Evolutionary conservation across 2,329 filamentous ascomycete genomes (phyloP), one percentile per base, ranked within the genome.

Genomic region (Dactylellina haptotyla): DNA sequence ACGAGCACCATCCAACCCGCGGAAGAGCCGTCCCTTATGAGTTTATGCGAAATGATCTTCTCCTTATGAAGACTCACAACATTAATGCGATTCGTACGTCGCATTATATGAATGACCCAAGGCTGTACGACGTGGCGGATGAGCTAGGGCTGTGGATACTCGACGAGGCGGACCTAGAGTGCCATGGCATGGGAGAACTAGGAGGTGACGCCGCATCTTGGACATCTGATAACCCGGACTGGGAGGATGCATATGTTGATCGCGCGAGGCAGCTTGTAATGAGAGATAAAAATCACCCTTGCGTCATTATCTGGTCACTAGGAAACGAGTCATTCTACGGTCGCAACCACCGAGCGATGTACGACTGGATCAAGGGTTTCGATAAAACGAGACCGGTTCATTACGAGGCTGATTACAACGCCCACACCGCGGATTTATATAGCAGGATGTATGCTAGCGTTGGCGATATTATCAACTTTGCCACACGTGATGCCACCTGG

Each of bases 311-410:
- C 43, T 92, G 90, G 90, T 89, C 87, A 50, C 82, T 92, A 0
- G 90, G 89, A 0, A 92, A 92, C 77, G 89, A 92, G 78, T 86
- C 89, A 0, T 91, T 90, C 78, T 91, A 90, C 77, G 89, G 89
- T 0, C 81, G 82, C 6, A 91, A 92, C 77, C 87, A 89, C 77
- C 83, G 83, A 48, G 86, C 85, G 32, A 92, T 92, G 89, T 88
- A 88, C 76, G 81, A 87, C 2, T 88, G 85, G 78, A 84, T 85
- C 54, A 88, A 87, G 72, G 69, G 80, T 0, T 81, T 83, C n/a
- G 89, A 91, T 75, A 82, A 85, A 0, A 84, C 83, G 0, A 82
- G 89, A 4, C 83, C 85, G 0, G 82, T 90, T 0, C 89, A 91
- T 78, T 90, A 90, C 77, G 89, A 90, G 78, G 87, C 86, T 1